phyloP scores from a whole-genome alignment of 2,329 filamentous ascomycete genomes.

The Sporothrix curviconia region DNA sequence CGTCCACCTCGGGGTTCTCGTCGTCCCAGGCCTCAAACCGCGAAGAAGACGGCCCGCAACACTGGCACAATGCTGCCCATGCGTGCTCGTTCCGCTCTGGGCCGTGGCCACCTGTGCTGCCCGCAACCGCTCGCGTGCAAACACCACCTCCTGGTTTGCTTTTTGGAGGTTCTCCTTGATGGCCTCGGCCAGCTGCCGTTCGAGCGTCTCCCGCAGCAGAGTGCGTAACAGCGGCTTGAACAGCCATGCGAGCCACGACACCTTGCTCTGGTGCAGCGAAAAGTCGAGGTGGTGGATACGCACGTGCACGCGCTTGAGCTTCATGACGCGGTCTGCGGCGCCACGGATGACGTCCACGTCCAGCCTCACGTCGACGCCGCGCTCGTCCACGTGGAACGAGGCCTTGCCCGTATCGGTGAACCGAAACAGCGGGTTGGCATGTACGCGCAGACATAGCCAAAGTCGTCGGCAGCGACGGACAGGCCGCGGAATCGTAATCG shows the following conservation, averaged over 20 bases:
- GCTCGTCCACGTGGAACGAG: conserved; percentile 76
- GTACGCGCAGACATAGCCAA: conserved; percentile 84
- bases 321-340: conserved; percentile 71
- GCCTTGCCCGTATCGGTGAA: conserved; percentile 79
- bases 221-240: conserved; percentile 58
- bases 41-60: conserved; percentile 25
- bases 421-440: conserved; percentile 61
- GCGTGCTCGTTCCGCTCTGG: conserved; percentile 56
- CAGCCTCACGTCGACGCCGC: conserved; percentile 78
- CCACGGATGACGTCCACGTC: conserved; percentile 79
- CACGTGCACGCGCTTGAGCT: conserved; percentile 68
- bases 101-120: conserved; percentile 66
- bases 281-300: conserved; percentile 80
- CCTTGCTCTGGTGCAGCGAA: conserved; percentile 43
- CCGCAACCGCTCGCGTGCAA: conserved; percentile 76
- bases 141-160: conserved; percentile 79
- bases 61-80: background rate
- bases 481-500: conserved; percentile 75
- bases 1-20: conserved; percentile 69
- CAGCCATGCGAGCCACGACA: background rate
- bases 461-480: conserved; percentile 74
- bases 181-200: conserved; percentile 66
- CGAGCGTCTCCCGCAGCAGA: conserved; percentile 72
- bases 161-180: conserved; percentile 64
- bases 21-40: background rate